A percentile compares a stretch with the other conserved stretches of the same genome.
Conservation (phyloP, 2,329 filamentous ascomycete species). For the Raffaelea arxii region DNA sequence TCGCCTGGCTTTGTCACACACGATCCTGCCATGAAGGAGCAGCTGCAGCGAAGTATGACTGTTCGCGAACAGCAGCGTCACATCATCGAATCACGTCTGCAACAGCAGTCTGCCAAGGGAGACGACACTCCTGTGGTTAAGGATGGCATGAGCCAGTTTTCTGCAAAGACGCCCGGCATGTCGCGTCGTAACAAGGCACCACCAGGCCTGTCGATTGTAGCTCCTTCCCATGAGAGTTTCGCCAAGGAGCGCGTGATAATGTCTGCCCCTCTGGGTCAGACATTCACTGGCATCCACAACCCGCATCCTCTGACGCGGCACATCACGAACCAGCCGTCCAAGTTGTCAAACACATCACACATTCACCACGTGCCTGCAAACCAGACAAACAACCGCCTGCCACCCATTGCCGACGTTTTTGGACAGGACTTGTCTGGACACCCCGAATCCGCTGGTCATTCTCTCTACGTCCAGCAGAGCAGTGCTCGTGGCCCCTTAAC, state of each 20-base stretch:
- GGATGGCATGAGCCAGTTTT: slow-evolving; percentile 35
- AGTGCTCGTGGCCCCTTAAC: slow-evolving; percentile 60
- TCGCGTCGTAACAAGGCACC: slow-evolving; percentile 71
- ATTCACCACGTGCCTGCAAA: slow-evolving; percentile 83
- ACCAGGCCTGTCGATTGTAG: slow-evolving; percentile 86
- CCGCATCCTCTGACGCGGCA: slow-evolving; percentile 68
- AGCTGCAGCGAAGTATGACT: slow-evolving; percentile 85
- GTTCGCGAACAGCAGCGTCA: slow-evolving; percentile 89
- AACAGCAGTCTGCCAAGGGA: slow-evolving; percentile 76
- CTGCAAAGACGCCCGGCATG: slow-evolving; percentile 63
- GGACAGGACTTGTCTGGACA: slow-evolving; percentile 63
- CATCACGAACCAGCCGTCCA: slow-evolving; percentile 71
- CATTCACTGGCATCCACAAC: slow-evolving; percentile 84
- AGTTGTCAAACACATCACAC: slow-evolving; percentile 73
- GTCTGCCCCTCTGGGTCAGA: slow-evolving; percentile 88
- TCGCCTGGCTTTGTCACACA: slow-evolving; percentile 95
- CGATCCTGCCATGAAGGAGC: slow-evolving; percentile 92
- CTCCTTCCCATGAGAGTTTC: slow-evolving; percentile 85
- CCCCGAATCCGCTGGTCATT: slow-evolving; percentile 41
- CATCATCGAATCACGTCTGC: slow-evolving; percentile 85
- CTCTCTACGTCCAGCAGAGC: slow-evolving; percentile 52
- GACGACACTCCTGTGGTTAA: slow-evolving; percentile 49
- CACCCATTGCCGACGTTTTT: slow-evolving; percentile 91
- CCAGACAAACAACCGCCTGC: slow-evolving; percentile 85
- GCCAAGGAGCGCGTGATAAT: slow-evolving; percentile 93